A percentile compares a stretch with the other conserved stretches of the same genome.
Evolutionary conservation across 805 yeast genomes (phyloP).

Genomic region (Spencermartinsiella europaea): DNA sequence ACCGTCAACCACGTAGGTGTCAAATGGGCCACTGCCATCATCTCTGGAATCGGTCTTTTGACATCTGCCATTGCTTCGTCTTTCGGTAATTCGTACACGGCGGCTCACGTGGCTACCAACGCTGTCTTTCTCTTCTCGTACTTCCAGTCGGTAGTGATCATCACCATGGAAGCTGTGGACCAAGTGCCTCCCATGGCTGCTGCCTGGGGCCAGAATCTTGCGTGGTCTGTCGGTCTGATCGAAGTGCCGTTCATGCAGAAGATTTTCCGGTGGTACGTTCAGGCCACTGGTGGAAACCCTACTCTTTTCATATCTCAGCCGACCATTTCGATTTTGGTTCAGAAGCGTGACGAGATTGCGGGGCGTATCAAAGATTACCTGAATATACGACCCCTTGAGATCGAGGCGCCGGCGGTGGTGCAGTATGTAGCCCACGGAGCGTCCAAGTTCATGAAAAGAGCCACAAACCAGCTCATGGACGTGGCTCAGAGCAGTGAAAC

Average conservation of each 20-base stretch:
- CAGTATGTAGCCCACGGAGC: background rate
- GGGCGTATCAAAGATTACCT: slow-evolving; percentile 17
- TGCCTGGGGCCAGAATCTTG: slow-evolving; percentile 87
- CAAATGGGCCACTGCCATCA: slow-evolving; percentile 90
- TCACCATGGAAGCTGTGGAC: slow-evolving; percentile 80
- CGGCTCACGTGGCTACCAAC: slow-evolving; percentile 83
- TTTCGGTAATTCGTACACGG: slow-evolving; percentile 83
- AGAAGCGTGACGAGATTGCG: slow-evolving; percentile 40
- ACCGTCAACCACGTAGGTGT: slow-evolving; percentile 76
- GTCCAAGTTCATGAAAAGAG: slow-evolving; percentile 1
- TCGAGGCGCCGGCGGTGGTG: slow-evolving; percentile 1
- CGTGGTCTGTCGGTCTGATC: slow-evolving; percentile 94
- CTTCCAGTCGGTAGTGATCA: slow-evolving; percentile 82
- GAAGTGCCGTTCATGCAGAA: slow-evolving; percentile 74
- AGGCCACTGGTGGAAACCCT: slow-evolving; percentile 88
- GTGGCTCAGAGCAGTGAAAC: slow-evolving; percentile 22
- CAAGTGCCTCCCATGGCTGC: slow-evolving; percentile 88
- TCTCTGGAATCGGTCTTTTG: slow-evolving; percentile 82
- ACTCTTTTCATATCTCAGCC: slow-evolving; percentile 53
- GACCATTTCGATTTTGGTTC: slow-evolving; percentile 66
- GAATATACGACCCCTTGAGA: slow-evolving; percentile 12
- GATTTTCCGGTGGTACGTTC: slow-evolving; percentile 90
- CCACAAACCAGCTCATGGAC: background rate
- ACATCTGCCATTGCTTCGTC: slow-evolving; percentile 78
- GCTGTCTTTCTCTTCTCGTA: slow-evolving; percentile 78